Percentiles rank a stretch among this genome's conserved stretches.
These are phyloP conservation scores for Coniophora puteana DNA, from an alignment of 1,284 basidiomycete genomes.

Conservation along the genomic window DNA sequence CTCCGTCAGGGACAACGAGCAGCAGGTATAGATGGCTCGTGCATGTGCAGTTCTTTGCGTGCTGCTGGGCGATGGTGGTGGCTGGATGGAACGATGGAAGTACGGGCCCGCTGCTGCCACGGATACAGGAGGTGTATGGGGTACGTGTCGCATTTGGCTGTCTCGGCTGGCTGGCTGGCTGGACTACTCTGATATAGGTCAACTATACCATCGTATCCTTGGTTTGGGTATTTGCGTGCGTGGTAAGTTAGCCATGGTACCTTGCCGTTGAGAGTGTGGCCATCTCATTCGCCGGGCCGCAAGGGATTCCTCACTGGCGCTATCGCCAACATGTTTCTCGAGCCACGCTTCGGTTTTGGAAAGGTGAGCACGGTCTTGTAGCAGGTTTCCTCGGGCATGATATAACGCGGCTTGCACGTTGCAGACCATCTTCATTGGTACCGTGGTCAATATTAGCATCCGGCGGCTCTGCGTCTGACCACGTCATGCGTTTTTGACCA, in stretches of 20 bases:
- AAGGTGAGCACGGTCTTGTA: conserved; percentile 42
- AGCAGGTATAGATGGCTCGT: no score
- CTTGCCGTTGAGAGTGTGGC: conserved; percentile 19
- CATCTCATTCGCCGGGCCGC: background rate
- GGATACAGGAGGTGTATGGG: conserved; percentile 34
- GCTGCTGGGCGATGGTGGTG: conserved; percentile 27
- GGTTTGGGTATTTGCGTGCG: conserved; percentile 40
- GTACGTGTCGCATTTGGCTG: conserved; percentile 17
- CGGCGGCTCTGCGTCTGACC: conserved; percentile 9
- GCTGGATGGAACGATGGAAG: conserved; percentile 59
- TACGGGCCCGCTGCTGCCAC: conserved; percentile 51
- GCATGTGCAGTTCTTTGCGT: background rate
- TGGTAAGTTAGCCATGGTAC: conserved; percentile 41
- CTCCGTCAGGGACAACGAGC: no score
- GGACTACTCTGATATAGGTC: conserved; percentile 23
- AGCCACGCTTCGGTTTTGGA: conserved; percentile 56
- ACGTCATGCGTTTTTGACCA: conserved; percentile 29
- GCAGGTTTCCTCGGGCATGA: background rate
- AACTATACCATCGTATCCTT: conserved; percentile 40
- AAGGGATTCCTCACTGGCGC: conserved; percentile 56
- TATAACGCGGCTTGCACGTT: background rate
- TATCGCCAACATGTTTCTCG: conserved; percentile 50
- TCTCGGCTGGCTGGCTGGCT: background rate
- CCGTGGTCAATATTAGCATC: background rate
- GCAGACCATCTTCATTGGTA: conserved; percentile 37